These are phyloP conservation scores for Ogataea neopini DNA, from an alignment of 805 yeast species.

Conservation along the genomic window DNA sequence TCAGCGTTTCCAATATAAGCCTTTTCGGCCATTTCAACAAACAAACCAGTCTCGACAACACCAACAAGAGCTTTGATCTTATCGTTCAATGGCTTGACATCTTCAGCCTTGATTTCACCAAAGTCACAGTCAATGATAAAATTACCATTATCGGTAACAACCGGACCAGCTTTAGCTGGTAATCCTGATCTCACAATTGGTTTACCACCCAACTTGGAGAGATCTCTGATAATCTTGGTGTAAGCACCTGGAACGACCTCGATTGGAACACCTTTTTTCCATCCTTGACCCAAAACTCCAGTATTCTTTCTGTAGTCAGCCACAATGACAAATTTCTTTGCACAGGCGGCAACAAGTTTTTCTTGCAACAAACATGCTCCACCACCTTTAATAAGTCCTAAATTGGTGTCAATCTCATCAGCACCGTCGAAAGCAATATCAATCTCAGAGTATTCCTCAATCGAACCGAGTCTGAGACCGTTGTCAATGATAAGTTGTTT, in stretches of 20 bases:
- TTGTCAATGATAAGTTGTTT: constrained; percentile 81
- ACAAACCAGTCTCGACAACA: constrained; percentile 94
- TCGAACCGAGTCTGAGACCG: constrained; percentile 73
- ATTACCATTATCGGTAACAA: constrained; percentile 93
- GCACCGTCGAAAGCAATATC: constrained; percentile 99
- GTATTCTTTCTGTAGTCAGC: constrained; percentile 91
- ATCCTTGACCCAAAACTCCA: constrained; percentile 66
- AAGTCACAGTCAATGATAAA: constrained; percentile 92
- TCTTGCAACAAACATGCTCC: constrained; percentile 98
- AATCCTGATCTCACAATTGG: constrained; percentile 82
- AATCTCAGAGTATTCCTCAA: constrained; percentile 78
- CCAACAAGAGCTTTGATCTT: constrained; percentile 79
- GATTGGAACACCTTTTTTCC: constrained; percentile 93
- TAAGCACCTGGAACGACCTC: constrained; percentile 92
- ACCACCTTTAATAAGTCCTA: constrained; percentile 95
- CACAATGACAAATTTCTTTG: constrained; percentile 77
- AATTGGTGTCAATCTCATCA: constrained; percentile 82
- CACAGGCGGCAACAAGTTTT: constrained; percentile 83
- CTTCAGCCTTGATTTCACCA: constrained; percentile 60
- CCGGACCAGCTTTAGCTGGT: constrained; percentile 93
- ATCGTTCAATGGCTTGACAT: constrained; percentile 54
- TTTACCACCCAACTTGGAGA: constrained; percentile 63
- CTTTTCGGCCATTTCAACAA: constrained; percentile 68
- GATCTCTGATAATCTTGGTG: constrained; percentile 68
- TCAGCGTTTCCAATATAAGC: constrained; percentile 88